Percentiles rank a stretch among this genome's conserved stretches.
These are phyloP conservation scores for Lecanoromycetidae sp. DNA, from an alignment of 2,329 filamentous ascomycete species.

Conservation along the genomic window DNA sequence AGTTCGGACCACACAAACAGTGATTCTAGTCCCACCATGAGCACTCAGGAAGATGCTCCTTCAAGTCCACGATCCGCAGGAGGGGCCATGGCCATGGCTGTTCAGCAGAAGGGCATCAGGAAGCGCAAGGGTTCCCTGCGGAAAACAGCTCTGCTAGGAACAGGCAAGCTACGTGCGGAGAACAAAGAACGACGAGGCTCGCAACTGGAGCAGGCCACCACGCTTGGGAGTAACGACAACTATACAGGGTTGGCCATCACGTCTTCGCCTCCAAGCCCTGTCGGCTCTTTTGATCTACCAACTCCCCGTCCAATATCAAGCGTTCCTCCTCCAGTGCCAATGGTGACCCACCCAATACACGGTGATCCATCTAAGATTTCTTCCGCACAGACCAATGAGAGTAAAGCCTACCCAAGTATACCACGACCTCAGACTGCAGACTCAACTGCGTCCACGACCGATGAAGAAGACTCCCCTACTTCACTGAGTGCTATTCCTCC, in stretches of 20 bases:
- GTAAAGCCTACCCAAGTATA: slow-evolving; percentile 39
- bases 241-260: neutral
- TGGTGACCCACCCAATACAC: slow-evolving; percentile 16
- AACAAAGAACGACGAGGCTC: slow-evolving; percentile 48
- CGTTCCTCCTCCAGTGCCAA: slow-evolving; percentile 15
- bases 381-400: slow-evolving; percentile 25
- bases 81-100: slow-evolving; percentile 40
- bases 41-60: slow-evolving; percentile 17
- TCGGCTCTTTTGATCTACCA: slow-evolving; percentile 7
- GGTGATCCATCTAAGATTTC: slow-evolving; percentile 22
- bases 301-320: slow-evolving; percentile 12
- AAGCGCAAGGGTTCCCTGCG: slow-evolving; percentile 73
- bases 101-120: slow-evolving; percentile 42
- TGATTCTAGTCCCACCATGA: slow-evolving; percentile 10
- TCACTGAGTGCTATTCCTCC: slow-evolving; percentile 37
- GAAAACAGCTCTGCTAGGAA: slow-evolving; percentile 73
- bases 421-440: slow-evolving; percentile 41
- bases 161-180: slow-evolving; percentile 25
- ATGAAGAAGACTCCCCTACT: slow-evolving; percentile 67
- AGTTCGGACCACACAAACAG: neutral
- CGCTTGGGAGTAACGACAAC: slow-evolving; percentile 19
- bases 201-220: slow-evolving; percentile 38
- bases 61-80: slow-evolving; percentile 27
- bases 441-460: slow-evolving; percentile 55
- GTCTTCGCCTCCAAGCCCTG: slow-evolving; percentile 1